Base-by-base conservation (phyloP, 202 grass and related monocot genomes). In the Saccharum hybrid region DNA sequence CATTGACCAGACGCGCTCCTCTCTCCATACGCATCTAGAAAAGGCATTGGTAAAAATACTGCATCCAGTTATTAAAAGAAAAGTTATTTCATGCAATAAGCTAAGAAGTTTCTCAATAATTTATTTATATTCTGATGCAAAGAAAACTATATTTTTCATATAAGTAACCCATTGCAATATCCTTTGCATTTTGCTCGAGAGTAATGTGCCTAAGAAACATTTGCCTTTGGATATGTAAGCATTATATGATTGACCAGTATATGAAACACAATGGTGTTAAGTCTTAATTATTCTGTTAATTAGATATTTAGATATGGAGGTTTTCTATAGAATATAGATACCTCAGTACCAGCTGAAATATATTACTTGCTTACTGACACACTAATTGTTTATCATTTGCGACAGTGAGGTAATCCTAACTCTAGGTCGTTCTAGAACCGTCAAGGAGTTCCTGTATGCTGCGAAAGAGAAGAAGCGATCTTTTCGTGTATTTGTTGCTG, bases 391-490 rank as follows among this genome's bases (percentile, higher is more conserved):
- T 83, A 57, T 86, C 70, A 13, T 71, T 80, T 87, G 43, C n/a
- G 19, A 67, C 82, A 98, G 93, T 89, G 96, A 98, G 89, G 96
- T 98, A 49, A 98, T 98, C 78, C 85, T 98, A 77, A 98, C 96
- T 88, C 81, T 98, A 78, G 96, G 96, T 26, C 85, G 89, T 79
- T 98, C 96, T 60, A 98, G 86, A 85, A 96, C 96, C 8, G 96
- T 98, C 14, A 98, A 98, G 87, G 96, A 96, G 74, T 98, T 98
- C 21, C 89, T 96, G 79, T 98, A 73, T 84, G 93, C 93, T 68
- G 96, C 96, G 2, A 95, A 95, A 60, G 92, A 95, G 49, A 98
- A 95, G 83, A 98, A 98, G 6, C 78, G 96, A 79, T 92, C 83
- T 71, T 98, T 98, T 91, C 88, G 86, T 80, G 93, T 96, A 90